Conservation (phyloP, 805 yeast genomes). For the Myxozyma geophila region DNA sequence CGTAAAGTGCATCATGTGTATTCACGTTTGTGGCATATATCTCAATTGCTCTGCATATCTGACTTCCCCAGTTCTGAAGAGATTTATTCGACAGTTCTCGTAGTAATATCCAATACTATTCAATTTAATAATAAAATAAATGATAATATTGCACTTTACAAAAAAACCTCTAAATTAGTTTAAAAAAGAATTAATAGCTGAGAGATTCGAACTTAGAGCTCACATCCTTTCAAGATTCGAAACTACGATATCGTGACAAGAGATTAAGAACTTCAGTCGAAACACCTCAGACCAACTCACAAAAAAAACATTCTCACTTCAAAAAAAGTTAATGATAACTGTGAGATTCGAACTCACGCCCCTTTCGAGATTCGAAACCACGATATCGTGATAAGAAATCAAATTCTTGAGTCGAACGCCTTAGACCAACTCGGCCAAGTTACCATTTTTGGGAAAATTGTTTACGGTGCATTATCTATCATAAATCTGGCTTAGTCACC, state of each 20-base stretch:
- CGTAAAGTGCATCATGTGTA: not conserved
- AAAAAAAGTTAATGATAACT: conserved; percentile 28
- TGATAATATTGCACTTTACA: not conserved
- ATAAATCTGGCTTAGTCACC: no score
- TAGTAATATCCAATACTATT: not conserved
- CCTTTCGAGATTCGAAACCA: conserved; percentile 36
- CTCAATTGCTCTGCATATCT: not conserved
- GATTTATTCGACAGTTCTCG: not conserved
- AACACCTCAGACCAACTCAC: conserved; percentile 23
- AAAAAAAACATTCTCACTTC: not conserved
- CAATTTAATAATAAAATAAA: not conserved
- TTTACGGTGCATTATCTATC: no score
- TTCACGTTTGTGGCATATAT: not conserved
- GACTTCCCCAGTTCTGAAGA: not conserved
- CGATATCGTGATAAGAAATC: conserved; percentile 28
- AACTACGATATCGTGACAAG: conserved; percentile 35
- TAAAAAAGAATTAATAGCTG: conserved; percentile 20
- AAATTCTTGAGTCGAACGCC: conserved; percentile 38
- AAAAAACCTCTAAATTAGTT: not conserved
- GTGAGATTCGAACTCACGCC: conserved; percentile 37
- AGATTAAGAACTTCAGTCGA: conserved; percentile 34
- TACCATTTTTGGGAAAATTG: conserved; percentile 13
- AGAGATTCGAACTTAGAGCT: conserved; percentile 38
- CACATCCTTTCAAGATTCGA: conserved; percentile 39
- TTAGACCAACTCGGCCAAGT: conserved; percentile 38